Evolutionary conservation across 2,329 filamentous ascomycete genomes (phyloP), one percentile per base, ranked within the genome.

Genomic region (Claviceps maximensis): DNA sequence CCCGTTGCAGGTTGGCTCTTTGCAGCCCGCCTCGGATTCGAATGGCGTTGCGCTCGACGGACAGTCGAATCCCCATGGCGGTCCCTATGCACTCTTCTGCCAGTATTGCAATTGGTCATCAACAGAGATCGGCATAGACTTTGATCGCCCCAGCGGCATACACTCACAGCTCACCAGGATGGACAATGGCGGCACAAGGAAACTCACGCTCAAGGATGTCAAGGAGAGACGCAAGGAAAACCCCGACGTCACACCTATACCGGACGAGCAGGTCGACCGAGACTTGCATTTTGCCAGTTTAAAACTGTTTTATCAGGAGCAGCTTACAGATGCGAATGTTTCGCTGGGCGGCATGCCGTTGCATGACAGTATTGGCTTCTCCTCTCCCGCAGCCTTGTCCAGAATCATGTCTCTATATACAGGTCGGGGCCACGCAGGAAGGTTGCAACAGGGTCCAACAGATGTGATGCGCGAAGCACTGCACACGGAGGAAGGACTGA

Each of bases 341-440:
- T 75, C 76, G 13, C 67, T 77, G 0, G 68, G 69, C 5, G 76
- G 78, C 1, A 59, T 77, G n/a, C 63, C 72, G 0, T 44, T 67
- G 2, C 62, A 65, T 29, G 68, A 69, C 42, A 61, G 60, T 31
- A 52, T 64, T 25, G 83, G 84, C 2, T 79, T 86, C 52, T 78
- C 78, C 23, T 95, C 90, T 0, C 90, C 91, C 0, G 86, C 82
- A 5, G 87, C 89, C 10, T 72, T 96, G 52, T 84, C 87, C 27
- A 83, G 91, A 33, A 93, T 97, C 62, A 94, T 96, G 88, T 90
- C 82, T 57, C 74, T 96, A 27, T 96, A 96, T 69, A 88, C 87
- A 0, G 77, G 80, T 52, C 80, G 75, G 57, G 78, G 74, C 51
- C 74, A 79, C 59, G 75, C 76, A 53, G 77, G 75, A 61, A 84